These are phyloP conservation scores for Penicillium sp. DNA, from an alignment of 2,329 filamentous ascomycete genomes.

Conservation along the genomic window DNA sequence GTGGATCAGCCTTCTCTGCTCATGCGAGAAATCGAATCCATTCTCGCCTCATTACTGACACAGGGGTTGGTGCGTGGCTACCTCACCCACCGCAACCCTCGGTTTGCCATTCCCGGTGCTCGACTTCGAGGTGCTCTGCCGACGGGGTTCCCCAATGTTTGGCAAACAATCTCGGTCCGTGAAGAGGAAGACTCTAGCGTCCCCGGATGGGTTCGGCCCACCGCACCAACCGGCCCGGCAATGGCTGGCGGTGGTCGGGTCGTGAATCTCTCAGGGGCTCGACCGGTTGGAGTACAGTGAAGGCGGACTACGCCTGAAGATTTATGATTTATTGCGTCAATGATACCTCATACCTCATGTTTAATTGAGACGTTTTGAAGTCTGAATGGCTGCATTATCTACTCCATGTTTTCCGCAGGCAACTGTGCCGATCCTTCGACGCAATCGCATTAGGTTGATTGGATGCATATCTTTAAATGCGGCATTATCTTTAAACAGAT, in stretches of 20 bases:
- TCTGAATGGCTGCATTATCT: background rate
- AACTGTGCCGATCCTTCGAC: too few relatives aligned
- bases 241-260: constrained; percentile 48
- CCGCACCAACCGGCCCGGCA: constrained; percentile 23
- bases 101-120: constrained; percentile 77
- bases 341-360: background rate
- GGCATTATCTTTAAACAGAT: too few relatives aligned
- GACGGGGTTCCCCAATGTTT: constrained; percentile 64
- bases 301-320: background rate
- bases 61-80: constrained; percentile 81
- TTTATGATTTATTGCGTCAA: background rate
- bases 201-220: constrained; percentile 65
- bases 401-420: background rate
- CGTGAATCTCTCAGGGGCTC: constrained; percentile 53
- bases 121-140: constrained; percentile 38
- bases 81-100: constrained; percentile 67
- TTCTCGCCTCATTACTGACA: constrained; percentile 68
- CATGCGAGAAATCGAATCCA: constrained; percentile 64
- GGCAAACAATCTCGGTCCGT: constrained; percentile 60
- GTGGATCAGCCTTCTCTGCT: constrained; percentile 42
- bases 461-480: too few relatives aligned
- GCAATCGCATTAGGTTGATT: too few relatives aligned
- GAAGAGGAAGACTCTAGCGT: constrained; percentile 59
- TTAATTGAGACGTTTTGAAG: background rate
- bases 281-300: constrained; percentile 44